Evolutionary conservation across 345 rosid genomes (phyloP).

Genomic region (Theobroma cacao): DNA sequence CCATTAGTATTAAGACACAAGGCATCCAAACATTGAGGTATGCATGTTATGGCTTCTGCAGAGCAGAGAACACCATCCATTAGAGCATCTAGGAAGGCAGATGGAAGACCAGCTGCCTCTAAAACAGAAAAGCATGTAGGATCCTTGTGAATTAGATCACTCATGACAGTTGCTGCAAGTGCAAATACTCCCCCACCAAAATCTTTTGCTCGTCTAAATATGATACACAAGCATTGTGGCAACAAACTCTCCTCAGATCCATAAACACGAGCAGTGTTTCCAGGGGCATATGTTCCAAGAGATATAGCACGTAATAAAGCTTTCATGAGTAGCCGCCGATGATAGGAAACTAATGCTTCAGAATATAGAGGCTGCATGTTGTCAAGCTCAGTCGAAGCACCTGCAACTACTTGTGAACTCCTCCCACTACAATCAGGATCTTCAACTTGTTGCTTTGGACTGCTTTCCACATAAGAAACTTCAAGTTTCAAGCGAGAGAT

Average conservation of each 20-base stretch:
- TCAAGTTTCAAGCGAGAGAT: constrained; percentile 79
- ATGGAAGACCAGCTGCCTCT: constrained; percentile 86
- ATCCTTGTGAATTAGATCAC: constrained; percentile 97
- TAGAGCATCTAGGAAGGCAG: constrained; percentile 91
- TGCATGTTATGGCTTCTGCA: constrained; percentile 87
- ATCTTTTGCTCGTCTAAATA: constrained; percentile 83
- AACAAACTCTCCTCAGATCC: constrained; percentile 86
- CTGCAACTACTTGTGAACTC: constrained; percentile 34
- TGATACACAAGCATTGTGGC: constrained; percentile 79
- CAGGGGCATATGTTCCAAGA: constrained; percentile 93
- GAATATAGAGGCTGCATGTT: constrained; percentile 63
- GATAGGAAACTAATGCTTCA: constrained; percentile 79
- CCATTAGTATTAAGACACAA: constrained; percentile 86
- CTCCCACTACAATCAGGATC: constrained; percentile 41
- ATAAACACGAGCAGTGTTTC: constrained; percentile 70
- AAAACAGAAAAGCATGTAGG: constrained; percentile 84
- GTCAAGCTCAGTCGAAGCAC: constrained; percentile 53
- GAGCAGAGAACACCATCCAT: constrained; percentile 86
- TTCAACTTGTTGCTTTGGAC: constrained; percentile 52
- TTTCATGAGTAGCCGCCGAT: constrained; percentile 73
- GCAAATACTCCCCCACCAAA: constrained; percentile 97
- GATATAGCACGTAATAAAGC: constrained; percentile 88
- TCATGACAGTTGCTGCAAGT: constrained; percentile 93
- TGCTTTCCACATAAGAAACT: constrained; percentile 61
- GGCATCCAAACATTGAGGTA: constrained; percentile 98